phyloP scores from a whole-genome alignment of 768 basidiomycete species.

The Rhizopogon vesiculosus region DNA sequence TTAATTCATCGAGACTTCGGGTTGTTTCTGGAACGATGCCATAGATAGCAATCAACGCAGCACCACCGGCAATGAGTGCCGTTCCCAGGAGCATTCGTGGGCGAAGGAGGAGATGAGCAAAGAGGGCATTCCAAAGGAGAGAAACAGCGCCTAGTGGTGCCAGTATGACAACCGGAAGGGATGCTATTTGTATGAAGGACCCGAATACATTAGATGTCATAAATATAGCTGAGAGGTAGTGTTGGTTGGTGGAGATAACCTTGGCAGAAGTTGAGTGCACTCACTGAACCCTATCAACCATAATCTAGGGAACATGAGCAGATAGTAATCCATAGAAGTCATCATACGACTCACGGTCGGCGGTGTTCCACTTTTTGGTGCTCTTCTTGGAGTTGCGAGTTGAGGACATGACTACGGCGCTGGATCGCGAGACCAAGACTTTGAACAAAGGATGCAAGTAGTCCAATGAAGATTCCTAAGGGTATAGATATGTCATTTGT shows the following conservation, averaged over 20 bases:
- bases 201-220: conserved; percentile 85
- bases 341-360: conserved; percentile 59
- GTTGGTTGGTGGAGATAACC: conserved; percentile 1
- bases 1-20: conserved; percentile 80
- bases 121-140: conserved; percentile 91
- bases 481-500: conserved; percentile 31
- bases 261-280: conserved; percentile 10
- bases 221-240: conserved; percentile 50
- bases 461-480: conserved; percentile 51
- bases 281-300: conserved; percentile 82
- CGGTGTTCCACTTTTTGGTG: conserved; percentile 67
- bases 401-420: conserved; percentile 86
- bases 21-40: conserved; percentile 89
- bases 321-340: neutral
- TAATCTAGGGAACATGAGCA: conserved; percentile 40
- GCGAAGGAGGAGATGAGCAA: conserved; percentile 78
- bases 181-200: conserved; percentile 88
- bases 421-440: conserved; percentile 89
- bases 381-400: conserved; percentile 64
- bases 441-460: conserved; percentile 85
- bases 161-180: conserved; percentile 90
- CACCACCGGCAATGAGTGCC: conserved; percentile 81
- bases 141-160: conserved; percentile 92
- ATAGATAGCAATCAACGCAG: conserved; percentile 85
- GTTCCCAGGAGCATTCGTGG: conserved; percentile 85